These are phyloP conservation scores for Fusarium armeniacum DNA, from an alignment of 2,329 filamentous ascomycete species.

Conservation along the genomic window DNA sequence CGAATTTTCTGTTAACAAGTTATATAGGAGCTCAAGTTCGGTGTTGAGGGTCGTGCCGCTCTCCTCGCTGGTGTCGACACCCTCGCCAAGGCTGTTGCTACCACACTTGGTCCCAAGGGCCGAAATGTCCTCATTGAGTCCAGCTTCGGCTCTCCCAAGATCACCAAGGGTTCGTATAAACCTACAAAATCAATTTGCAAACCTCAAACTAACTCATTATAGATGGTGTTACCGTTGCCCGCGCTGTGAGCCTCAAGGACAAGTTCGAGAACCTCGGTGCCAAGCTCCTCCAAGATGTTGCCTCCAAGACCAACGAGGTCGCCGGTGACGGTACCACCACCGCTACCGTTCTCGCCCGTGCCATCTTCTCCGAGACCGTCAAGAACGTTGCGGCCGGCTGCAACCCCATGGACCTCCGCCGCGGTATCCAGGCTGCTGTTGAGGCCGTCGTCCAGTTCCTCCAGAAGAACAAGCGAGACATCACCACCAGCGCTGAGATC, in stretches of 20 bases:
- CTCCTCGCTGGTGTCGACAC: slow-evolving; percentile 96
- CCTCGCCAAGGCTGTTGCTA: slow-evolving; percentile 94
- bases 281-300: slow-evolving; percentile 95
- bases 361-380: slow-evolving; percentile 99
- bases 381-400: slow-evolving; percentile 99
- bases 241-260: slow-evolving; percentile 93
- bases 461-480: slow-evolving; percentile 95
- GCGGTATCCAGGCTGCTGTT: slow-evolving; percentile 96
- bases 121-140: slow-evolving; percentile 99
- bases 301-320: slow-evolving; percentile 98
- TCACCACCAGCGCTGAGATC: slow-evolving; percentile 97
- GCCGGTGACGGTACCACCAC: slow-evolving; percentile 99
- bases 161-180: slow-evolving; percentile 87
- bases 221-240: slow-evolving; percentile 92
- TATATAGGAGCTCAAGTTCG: slow-evolving; percentile 93
- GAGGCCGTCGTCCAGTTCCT: slow-evolving; percentile 95
- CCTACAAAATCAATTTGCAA: neutral
- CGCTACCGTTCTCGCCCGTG: slow-evolving; percentile 94
- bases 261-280: slow-evolving; percentile 99
- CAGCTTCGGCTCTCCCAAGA: slow-evolving; percentile 98
- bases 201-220: slow-evolving; percentile 36
- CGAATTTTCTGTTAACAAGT: slow-evolving; percentile 49
- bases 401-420: slow-evolving; percentile 99
- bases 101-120: slow-evolving; percentile 97
- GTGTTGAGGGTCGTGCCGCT: slow-evolving; percentile 90